Base-by-base conservation (phyloP, 495 filamentous ascomycete genomes). In the Chlorociboria aeruginascens region DNA sequence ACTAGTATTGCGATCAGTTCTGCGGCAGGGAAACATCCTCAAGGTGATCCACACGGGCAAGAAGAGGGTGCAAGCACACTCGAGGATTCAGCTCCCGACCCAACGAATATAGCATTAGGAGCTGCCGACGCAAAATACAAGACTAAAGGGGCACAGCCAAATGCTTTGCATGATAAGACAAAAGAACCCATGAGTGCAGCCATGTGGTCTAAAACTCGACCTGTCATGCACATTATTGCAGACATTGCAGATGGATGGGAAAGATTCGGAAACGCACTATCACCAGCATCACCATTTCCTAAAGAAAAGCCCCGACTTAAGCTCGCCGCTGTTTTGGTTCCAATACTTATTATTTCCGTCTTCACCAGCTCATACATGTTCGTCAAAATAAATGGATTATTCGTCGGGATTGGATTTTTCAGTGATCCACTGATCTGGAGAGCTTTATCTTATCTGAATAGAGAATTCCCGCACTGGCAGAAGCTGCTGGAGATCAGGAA, bases 221-320 rank as follows among this genome's bases (percentile, higher is more conserved):
- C 84, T 0, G 61, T 81, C 11, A 92, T 94, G 86, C 83, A 87
- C 57, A 67, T 70, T 1, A 56, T 94, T 29, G 78, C 79, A 12
- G 83, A 86, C 55, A 66, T 87, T 12, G 71, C 81, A 1, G 89
- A 94, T 61, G 76, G 71, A 0, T 95, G 83, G 74, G 89, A 94
- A 59, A 66, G 82, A 36, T 76, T 94, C 58, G 80, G 69, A 28
- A 95, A 93, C 76, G 82, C 85, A 1, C 65, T 94, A 1, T 83
- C 81, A 9, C 85, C 89, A 0, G 89, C 83, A 3, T 63, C 81
- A 0, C 88, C 89, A 0, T 95, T 93, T 56, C 78, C 81, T 2
- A 62, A 69, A 3, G 66, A 85, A 1, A 63, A 69, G 0, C 71
- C 78, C 38, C 75, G 82, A 6, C 54, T 89, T 0, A 74, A 76